phyloP scores from a whole-genome alignment of 2,329 filamentous ascomycete species.

The Fusarium virguliforme region DNA sequence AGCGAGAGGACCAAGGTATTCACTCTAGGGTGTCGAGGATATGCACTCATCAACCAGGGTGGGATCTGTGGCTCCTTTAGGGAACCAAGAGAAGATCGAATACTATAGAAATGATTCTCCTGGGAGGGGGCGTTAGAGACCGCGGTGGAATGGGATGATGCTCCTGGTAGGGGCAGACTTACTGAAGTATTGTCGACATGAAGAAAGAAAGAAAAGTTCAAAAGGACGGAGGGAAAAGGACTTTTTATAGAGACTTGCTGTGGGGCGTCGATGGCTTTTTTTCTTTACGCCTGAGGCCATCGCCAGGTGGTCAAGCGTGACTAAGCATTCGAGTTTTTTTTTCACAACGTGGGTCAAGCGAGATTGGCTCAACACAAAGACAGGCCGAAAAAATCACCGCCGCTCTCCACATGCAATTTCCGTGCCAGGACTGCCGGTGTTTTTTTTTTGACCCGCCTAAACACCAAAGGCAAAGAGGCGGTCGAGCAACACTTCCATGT shows the following conservation, averaged over 20 bases:
- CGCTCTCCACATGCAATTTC: too few species aligned
- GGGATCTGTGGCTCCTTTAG: slow-evolving; percentile 93
- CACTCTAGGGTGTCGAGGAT: slow-evolving; percentile 78
- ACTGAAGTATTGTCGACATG: slow-evolving; percentile 75
- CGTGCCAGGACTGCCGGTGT: too few species aligned
- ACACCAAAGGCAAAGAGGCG: not conserved
- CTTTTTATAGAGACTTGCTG: slow-evolving; percentile 1
- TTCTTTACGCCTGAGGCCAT: slow-evolving; percentile 7
- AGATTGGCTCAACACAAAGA: not conserved
- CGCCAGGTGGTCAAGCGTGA: not conserved
- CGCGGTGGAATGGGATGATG: not conserved
- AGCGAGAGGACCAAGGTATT: slow-evolving; percentile 51
- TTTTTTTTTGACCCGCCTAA: too few species aligned
- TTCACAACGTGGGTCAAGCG: slow-evolving; percentile 3
- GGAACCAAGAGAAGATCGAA: slow-evolving; percentile 92
- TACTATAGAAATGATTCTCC: slow-evolving; percentile 99
- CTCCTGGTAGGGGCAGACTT: slow-evolving; percentile 56
- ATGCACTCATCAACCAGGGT: slow-evolving; percentile 68
- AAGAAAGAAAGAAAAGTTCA: slow-evolving; percentile 65
- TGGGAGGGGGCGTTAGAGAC: not conserved
- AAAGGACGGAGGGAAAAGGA: slow-evolving; percentile 33
- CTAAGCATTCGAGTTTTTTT: not conserved
- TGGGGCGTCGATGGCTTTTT: not conserved
- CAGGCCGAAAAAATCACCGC: not conserved
- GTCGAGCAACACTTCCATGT: not conserved